Evolutionary conservation across 768 basidiomycete genomes (phyloP), one percentile per base, ranked within the genome.

Genomic region (Termitomyces sp.): DNA sequence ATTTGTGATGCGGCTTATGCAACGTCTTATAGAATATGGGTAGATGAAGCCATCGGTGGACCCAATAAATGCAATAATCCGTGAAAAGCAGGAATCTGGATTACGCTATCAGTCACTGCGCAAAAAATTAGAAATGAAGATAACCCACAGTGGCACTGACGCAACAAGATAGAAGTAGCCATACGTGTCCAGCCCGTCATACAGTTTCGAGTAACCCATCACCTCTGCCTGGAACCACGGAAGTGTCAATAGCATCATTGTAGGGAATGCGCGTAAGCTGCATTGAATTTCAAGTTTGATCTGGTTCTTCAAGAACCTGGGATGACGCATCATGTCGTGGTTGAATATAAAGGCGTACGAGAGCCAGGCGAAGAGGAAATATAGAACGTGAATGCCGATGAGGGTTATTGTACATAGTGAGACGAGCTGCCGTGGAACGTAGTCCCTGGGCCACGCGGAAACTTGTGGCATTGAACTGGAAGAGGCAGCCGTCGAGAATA

Each of bases 1-100:
- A 99, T 75, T 92, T 96, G 83, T 99, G 97, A 73, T 99, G 97
- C 1, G 96, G 95, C 74, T 99, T 99, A 75, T 99, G 97, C 50
- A 99, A 68, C 59, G 81, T 76, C 73, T 96, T 98, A 81, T 99
- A 99, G 60, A 97, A 66, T 42, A 80, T 58, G 2, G 96, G 96
- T 61, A 89, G 78, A 71, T 99, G 97, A 58, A 96, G 79, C 76
- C 82, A 81, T 28, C 97, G 87, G 71, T 99, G 97, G n/a, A 96
- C 80, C 95, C 96, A 98, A 73, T 99, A 99, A 65, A 99, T 92
- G 68, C 82, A 79, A 67, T 94, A 92, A 75, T 99, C 97, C 18
- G 96, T 99, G 74, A 93, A 92, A 20, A 90, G 64, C 61, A 96
- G 71, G 81, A 91, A 95, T 62, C 88, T 90, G 36, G 6, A 35